These are phyloP conservation scores for Exophiala xenobiotica DNA, from an alignment of 2,329 filamentous ascomycete species.

Conservation along the genomic window DNA sequence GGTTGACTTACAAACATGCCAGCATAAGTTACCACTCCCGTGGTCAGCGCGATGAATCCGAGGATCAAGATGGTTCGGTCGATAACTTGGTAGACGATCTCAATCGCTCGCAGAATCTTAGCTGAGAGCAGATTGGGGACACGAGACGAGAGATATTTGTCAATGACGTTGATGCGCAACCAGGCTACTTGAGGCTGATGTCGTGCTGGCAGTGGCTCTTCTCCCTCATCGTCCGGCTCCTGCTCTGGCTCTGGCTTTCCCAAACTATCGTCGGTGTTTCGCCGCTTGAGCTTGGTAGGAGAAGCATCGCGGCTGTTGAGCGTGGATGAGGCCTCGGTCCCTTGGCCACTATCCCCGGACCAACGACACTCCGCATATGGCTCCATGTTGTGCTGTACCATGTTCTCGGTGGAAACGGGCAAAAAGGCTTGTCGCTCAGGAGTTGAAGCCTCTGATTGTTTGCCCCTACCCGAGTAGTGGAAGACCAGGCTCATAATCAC, in stretches of 20 bases:
- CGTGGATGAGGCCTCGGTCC: constrained; percentile 69
- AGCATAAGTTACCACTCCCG: constrained; percentile 73
- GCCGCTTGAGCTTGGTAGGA: constrained; percentile 51
- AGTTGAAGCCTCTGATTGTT: constrained; percentile 33
- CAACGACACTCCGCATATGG: constrained; percentile 52
- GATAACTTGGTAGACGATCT: constrained; percentile 63
- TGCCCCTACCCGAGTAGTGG: constrained; percentile 54
- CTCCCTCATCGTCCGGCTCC: constrained; percentile 47
- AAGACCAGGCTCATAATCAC: constrained; percentile 66
- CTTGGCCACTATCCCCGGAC: constrained; percentile 72
- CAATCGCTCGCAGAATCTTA: constrained; percentile 56
- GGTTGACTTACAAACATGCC: constrained; percentile 73
- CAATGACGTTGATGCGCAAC: constrained; percentile 46
- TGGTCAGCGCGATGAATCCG: constrained; percentile 70
- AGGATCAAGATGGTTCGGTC: constrained; percentile 77
- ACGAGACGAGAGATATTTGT: constrained; percentile 54
- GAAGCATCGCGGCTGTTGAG: constrained; percentile 65
- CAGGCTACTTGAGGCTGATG: constrained; percentile 8
- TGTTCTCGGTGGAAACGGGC: constrained; percentile 58
- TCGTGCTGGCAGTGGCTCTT: constrained; percentile 42
- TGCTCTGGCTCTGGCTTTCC: constrained; percentile 41
- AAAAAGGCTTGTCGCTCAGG: constrained; percentile 62
- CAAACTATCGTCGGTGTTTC: constrained; percentile 52
- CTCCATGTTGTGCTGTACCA: constrained; percentile 51
- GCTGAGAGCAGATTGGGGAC: constrained; percentile 44